Base-by-base conservation (phyloP, 2,329 filamentous ascomycete species). In the Trichoderma sp. region DNA sequence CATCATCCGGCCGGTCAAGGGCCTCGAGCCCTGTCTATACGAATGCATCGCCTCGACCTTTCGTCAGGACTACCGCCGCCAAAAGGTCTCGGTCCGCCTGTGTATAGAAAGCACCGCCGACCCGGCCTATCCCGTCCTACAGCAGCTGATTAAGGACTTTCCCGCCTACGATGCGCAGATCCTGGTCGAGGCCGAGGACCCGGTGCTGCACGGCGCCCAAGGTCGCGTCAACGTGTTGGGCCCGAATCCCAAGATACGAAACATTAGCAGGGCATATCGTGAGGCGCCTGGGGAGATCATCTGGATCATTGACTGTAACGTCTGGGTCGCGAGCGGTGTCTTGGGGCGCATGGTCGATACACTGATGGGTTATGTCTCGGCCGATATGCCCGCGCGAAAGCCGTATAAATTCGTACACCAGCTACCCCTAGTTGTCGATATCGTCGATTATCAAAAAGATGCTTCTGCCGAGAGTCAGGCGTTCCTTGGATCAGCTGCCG, bases 231-330 rank as follows among this genome's bases (percentile, higher is more conserved):
- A 87, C 74, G 86, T 89, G 71, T 86, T 98, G 71, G 97, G 97
- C 0, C 96, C 96, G 1, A 99, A 99, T 78, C 96, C 96, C n/a
- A 99, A 99, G 84, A 97, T 99, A 76, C 88, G 96, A 65, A 99
- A 99, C 80, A 93, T 98, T 86, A 98, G 95, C 80, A 89, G 94
- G 57, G 95, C 94, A 3, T 99, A 98, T 79, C 86, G 94, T 32
- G 95, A 98, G 79, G 93, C 94, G 2, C 91, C 91, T 74, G 92
- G 93, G 1, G 94, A 98, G 78, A 87, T 98, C 30, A 86, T 99
- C 26, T 99, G 96, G 96, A 91, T 98, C 65, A 88, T 97, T 24
- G 96, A 99, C 82, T 98, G 95, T 84, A 99, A 99, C 78, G 90
- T 99, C 66, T 99, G 97, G 96, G 87, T 98, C 43, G 90, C 90